Evolutionary conservation across 257 asterid species (phyloP).

Genomic region (Scutellaria baicalensis): DNA sequence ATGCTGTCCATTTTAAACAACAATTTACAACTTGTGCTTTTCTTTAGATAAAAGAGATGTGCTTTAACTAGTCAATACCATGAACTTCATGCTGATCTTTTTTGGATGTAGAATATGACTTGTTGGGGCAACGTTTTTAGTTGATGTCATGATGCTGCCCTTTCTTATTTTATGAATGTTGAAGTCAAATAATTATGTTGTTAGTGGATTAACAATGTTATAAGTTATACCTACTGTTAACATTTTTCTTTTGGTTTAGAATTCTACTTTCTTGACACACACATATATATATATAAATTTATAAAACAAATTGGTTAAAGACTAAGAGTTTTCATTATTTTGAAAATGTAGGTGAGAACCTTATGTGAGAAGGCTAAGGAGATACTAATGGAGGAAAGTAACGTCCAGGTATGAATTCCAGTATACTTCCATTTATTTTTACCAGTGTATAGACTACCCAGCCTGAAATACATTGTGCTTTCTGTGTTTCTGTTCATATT

Average conservation of each 20-base stretch:
- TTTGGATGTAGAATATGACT: background rate
- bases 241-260: background rate
- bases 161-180: background rate
- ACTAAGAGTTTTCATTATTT: slow-evolving; percentile 12
- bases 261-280: background rate
- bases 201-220: background rate
- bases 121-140: background rate
- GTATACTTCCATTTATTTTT: background rate
- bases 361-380: slow-evolving; percentile 95
- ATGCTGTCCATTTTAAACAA: background rate
- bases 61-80: background rate
- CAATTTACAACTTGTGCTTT: background rate
- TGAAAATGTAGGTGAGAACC: slow-evolving; percentile 57
- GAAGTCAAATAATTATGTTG: background rate
- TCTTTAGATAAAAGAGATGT: background rate
- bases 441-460: background rate
- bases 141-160: background rate
- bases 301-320: background rate
- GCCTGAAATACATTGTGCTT: background rate
- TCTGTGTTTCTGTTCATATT: background rate
- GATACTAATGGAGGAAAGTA: slow-evolving; percentile 82
- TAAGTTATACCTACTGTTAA: background rate
- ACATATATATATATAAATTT: too few species aligned
- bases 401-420: slow-evolving; percentile 70
- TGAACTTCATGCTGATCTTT: background rate